Percentiles rank a stretch among this genome's conserved stretches.
Evolutionary conservation across 2,329 filamentous ascomycete species (phyloP).

Genomic region (Xylaria hypoxylon): DNA sequence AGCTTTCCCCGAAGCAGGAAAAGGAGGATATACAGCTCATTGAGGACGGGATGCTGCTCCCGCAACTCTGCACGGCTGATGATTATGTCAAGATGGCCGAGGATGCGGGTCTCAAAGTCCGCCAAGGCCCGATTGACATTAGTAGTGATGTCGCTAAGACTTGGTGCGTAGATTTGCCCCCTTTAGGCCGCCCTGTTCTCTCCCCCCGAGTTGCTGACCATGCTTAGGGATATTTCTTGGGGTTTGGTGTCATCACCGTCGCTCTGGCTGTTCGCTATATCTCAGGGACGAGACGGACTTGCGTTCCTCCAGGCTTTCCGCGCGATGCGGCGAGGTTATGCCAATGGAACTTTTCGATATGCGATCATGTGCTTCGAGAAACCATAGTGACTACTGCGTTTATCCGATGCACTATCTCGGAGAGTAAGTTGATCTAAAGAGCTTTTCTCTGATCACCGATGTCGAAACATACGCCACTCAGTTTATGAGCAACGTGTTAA

Average conservation of each 20-base stretch:
- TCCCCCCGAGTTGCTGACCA: conserved; percentile 11
- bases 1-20: conserved; percentile 55
- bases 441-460: background rate
- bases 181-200: background rate
- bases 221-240: conserved; percentile 70
- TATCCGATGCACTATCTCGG: background rate
- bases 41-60: conserved; percentile 71
- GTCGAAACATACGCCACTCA: background rate
- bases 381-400: conserved; percentile 34
- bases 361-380: conserved; percentile 69
- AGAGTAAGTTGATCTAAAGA: background rate
- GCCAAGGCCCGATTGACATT: conserved; percentile 65
- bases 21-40: conserved; percentile 68
- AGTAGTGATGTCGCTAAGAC: conserved; percentile 69
- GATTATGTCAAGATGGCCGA: conserved; percentile 65
- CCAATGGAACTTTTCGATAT: conserved; percentile 68
- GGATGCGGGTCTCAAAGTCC: conserved; percentile 59
- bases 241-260: conserved; percentile 68
- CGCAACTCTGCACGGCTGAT: conserved; percentile 65
- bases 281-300: conserved; percentile 69
- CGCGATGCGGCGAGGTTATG: conserved; percentile 70
- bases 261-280: conserved; percentile 70
- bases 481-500: background rate
- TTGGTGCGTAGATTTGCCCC: conserved; percentile 58
- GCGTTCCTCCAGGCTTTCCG: conserved; percentile 71